Conservation (phyloP, 257 asterid species). For the Mentha longifolia region DNA sequence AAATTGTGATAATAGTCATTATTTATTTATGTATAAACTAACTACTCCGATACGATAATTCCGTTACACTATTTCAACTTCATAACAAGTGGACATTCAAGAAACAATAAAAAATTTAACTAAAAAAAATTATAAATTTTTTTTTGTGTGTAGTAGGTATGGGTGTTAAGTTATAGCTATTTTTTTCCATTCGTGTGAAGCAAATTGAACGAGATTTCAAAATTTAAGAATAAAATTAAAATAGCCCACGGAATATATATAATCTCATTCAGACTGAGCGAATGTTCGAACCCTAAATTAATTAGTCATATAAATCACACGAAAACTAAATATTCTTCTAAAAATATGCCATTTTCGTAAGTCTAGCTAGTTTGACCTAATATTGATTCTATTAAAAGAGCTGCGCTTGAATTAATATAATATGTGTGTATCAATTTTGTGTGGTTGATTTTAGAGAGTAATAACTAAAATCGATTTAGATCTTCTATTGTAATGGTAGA, state of each 20-base stretch:
- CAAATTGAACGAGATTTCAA: not conserved
- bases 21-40: not conserved
- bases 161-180: too few relatives aligned
- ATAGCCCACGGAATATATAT: conserved; percentile 14
- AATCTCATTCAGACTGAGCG: conserved; percentile 9
- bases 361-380: conserved; percentile 15
- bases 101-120: too few relatives aligned
- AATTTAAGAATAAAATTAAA: not conserved
- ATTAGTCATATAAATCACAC: not conserved
- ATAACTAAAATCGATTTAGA: too few relatives aligned
- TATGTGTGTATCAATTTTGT: not conserved
- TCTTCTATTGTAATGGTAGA: too few relatives aligned
- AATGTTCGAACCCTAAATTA: conserved; percentile 18
- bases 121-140: too few relatives aligned
- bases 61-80: not conserved
- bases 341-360: not conserved
- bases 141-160: conserved; percentile 1
- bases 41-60: not conserved
- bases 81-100: not conserved
- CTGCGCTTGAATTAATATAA: not conserved
- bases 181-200: not conserved
- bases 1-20: too few relatives aligned
- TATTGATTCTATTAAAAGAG: not conserved
- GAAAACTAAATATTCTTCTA: not conserved
- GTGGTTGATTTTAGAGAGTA: not conserved